A percentile compares a stretch with the other conserved stretches of the same genome.
Conservation (phyloP, 2,329 filamentous ascomycete species). For the Trichophyton simii region DNA sequence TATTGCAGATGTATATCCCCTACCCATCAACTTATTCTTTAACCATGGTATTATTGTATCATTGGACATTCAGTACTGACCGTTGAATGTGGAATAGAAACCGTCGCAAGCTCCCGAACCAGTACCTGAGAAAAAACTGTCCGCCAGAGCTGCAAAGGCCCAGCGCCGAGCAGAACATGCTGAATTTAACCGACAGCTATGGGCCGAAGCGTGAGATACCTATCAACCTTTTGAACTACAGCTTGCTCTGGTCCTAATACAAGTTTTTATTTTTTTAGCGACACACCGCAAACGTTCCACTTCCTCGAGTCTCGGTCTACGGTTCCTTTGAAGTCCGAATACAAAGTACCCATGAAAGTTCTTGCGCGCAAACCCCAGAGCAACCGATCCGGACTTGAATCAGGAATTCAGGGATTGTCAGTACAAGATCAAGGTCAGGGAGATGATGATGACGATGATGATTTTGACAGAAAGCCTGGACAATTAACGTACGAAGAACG, state of each 20-base stretch:
- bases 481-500: constrained; percentile 64
- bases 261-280: constrained; percentile 35
- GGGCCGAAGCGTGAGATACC: constrained; percentile 64
- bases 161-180: constrained; percentile 69
- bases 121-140: constrained; percentile 31
- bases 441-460: constrained; percentile 1
- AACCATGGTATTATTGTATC: background rate
- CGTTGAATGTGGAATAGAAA: constrained; percentile 20
- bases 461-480: constrained; percentile 25
- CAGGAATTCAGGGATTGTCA: background rate
- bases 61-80: background rate
- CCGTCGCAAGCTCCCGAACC: constrained; percentile 18
- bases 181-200: constrained; percentile 72
- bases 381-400: constrained; percentile 29
- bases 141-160: constrained; percentile 53
- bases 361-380: constrained; percentile 66
- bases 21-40: background rate
- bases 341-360: constrained; percentile 73
- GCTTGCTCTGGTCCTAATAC: background rate
- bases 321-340: constrained; percentile 55
- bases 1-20: constrained; percentile 52
- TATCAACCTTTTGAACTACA: background rate
- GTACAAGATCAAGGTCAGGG: constrained; percentile 16
- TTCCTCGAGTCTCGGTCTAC: constrained; percentile 55
- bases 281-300: constrained; percentile 60